Evolutionary conservation across 1,284 basidiomycete species (phyloP), one percentile per base, ranked within the genome.

Genomic region (Boletus mariae): DNA sequence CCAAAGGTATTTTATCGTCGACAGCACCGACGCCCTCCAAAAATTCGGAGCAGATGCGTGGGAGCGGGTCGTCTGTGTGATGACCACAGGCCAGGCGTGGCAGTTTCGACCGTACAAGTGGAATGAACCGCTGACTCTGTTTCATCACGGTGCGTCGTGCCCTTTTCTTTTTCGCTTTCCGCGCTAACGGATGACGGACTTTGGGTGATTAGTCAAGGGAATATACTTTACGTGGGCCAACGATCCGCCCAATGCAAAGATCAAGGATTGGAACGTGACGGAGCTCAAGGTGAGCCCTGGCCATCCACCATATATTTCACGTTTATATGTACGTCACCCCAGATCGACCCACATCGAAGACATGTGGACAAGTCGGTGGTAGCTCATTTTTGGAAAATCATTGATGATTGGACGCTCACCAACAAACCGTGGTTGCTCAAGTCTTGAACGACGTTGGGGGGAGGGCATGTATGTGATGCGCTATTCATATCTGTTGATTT

Each of bases 51-150:
- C 85, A 29, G 93, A 95, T 58, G 88, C 92, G 5, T 96, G 94
- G 94, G 92, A 96, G 56, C 82, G 96, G 25, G 97, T 99, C 5
- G 87, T 98, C 4, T 96, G 93, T 61, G 96, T 99, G 11, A 88
- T 98, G 80, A 98, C 96, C 1, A 98, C 67, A 0, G 96, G 96
- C 2, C 96, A 98, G 64, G 86, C 88, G 47, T 99, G 96, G 96
- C 96, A 98, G 70, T 99, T 99, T 74, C 83, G 89, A 59, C 87
- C 90, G 29, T 99, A 98, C 75, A 94, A 94, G 68, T 98, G 95
- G 95, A 85, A 80, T 48, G 94, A 98, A 61, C 95, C 96, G 1
- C 85, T 85, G 57, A 82, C 89, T 51, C 73, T 98, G 28, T 98
- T 98, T 74, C 90, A 95, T 67, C 88, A 98, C 67, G 93, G 94